These are phyloP conservation scores for Alternaria sp. DNA, from an alignment of 2,329 filamentous ascomycete species.

Conservation along the genomic window DNA sequence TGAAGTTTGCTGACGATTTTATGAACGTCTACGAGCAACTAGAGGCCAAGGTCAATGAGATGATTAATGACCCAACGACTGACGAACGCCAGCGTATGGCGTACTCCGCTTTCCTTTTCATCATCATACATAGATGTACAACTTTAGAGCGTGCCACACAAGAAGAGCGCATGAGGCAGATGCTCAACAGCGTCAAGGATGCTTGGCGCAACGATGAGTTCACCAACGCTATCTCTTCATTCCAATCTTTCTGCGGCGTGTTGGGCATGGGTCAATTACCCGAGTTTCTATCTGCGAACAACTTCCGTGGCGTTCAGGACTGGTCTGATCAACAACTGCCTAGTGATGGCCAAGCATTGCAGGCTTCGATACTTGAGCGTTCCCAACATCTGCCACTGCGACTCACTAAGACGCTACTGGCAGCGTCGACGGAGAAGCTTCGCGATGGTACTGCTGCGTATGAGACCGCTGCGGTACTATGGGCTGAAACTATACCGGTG, in stretches of 20 bases:
- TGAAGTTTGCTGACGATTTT: constrained; percentile 90
- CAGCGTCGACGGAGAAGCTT: constrained; percentile 88
- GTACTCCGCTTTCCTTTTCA: constrained; percentile 89
- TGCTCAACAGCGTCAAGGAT: constrained; percentile 81
- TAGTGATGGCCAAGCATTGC: constrained; percentile 78
- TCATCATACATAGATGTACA: constrained; percentile 87
- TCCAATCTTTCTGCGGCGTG: constrained; percentile 79
- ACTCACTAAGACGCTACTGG: constrained; percentile 89
- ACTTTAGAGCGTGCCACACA: constrained; percentile 76
- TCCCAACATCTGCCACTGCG: constrained; percentile 81
- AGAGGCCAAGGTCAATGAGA: constrained; percentile 81
- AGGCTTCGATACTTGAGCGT: constrained; percentile 78
- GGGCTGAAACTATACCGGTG: constrained; percentile 80
- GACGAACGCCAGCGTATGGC: constrained; percentile 87
- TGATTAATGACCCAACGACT: constrained; percentile 73
- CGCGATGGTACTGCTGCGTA: constrained; percentile 77
- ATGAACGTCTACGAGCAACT: constrained; percentile 87
- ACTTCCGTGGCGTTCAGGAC: constrained; percentile 78
- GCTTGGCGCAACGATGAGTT: constrained; percentile 80
- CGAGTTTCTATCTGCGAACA: constrained; percentile 75
- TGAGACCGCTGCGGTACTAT: constrained; percentile 79
- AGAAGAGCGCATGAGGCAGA: constrained; percentile 74
- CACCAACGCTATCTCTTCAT: constrained; percentile 73
- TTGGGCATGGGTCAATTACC: constrained; percentile 83
- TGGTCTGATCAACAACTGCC: constrained; percentile 84